Percentiles rank a stretch among this genome's conserved stretches.
phyloP scores from a whole-genome alignment of 495 filamentous ascomycete species.

The Hypoxylon intermedium region DNA sequence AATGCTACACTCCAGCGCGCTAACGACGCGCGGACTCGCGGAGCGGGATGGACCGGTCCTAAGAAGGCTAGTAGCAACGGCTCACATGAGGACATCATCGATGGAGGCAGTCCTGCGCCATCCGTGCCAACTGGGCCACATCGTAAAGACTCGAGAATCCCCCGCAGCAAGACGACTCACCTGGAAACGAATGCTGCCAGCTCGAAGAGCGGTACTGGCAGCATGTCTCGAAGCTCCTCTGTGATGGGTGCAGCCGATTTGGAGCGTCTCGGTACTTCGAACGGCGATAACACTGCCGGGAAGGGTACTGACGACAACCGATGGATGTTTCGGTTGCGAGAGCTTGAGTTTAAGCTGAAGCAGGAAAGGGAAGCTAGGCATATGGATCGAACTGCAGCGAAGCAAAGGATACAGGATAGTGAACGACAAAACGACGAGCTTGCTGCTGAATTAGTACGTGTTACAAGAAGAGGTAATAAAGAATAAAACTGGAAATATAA shows the following conservation, averaged over 20 bases:
- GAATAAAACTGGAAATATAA: no score
- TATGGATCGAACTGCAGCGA: conserved; percentile 81
- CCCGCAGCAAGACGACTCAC: conserved; percentile 46
- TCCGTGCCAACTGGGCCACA: conserved; percentile 58
- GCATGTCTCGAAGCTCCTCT: conserved; percentile 42
- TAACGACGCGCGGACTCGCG: conserved; percentile 51
- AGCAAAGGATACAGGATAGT: conserved; percentile 83
- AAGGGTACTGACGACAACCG: conserved; percentile 64
- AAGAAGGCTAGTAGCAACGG: conserved; percentile 36
- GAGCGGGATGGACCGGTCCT: conserved; percentile 33
- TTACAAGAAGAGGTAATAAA: conserved; percentile 32
- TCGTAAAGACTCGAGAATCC: conserved; percentile 43
- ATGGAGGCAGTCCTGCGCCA: conserved; percentile 56
- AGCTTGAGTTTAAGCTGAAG: conserved; percentile 88
- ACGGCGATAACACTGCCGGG: conserved; percentile 25
- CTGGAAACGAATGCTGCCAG: conserved; percentile 20
- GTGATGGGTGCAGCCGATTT: conserved; percentile 31
- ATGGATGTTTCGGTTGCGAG: conserved; percentile 83
- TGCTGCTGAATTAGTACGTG: conserved; percentile 39
- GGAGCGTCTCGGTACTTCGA: conserved; percentile 36
- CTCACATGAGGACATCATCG: conserved; percentile 37
- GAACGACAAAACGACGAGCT: conserved; percentile 78
- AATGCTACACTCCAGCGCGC: conserved; percentile 72
- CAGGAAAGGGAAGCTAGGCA: conserved; percentile 87
- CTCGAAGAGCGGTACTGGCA: conserved; percentile 42